Conservation (phyloP, 371 early-diverging fungal genomes). For the Agmasoma carcini region DNA sequence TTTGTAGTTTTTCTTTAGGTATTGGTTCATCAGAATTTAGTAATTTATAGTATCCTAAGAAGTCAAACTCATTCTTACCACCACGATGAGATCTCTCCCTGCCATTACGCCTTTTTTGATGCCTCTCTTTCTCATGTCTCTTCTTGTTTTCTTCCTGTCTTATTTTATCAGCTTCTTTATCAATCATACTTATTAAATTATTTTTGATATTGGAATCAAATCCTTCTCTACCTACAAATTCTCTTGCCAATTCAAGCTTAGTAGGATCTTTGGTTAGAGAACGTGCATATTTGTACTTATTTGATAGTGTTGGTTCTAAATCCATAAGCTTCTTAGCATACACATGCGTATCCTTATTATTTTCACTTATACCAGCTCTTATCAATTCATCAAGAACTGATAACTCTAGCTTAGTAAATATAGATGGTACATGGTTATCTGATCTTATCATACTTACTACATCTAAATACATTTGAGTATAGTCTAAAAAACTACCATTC, state of each 20-base stretch:
- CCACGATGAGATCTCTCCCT: constrained; percentile 18
- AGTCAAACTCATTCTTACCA: constrained; percentile 32
- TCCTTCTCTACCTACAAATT: neutral
- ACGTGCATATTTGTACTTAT: constrained; percentile 9
- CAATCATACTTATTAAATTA: neutral
- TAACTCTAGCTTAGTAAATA: neutral
- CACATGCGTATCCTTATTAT: neutral
- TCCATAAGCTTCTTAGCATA: neutral
- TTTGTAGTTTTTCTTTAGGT: constrained; percentile 24
- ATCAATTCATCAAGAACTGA: constrained; percentile 7
- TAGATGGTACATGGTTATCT: no score
- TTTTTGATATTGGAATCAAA: neutral
- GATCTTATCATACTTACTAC: no score
- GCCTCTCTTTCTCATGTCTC: constrained; percentile 14
- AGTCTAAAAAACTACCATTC: no score
- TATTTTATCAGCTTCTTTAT: constrained; percentile 5
- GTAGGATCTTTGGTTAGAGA: neutral
- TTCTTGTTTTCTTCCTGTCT: constrained; percentile 19
- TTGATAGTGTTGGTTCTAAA: constrained; percentile 3
- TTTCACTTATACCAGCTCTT: neutral
- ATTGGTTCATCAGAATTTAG: constrained; percentile 21
- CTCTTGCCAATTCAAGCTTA: constrained; percentile 4
- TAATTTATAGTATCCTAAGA: constrained; percentile 47
- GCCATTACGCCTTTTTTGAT: constrained; percentile 16
- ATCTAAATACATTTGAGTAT: no score